These are phyloP conservation scores for Zoysia japonica DNA, from an alignment of 176 grass and related monocot species.

Conservation along the genomic window DNA sequence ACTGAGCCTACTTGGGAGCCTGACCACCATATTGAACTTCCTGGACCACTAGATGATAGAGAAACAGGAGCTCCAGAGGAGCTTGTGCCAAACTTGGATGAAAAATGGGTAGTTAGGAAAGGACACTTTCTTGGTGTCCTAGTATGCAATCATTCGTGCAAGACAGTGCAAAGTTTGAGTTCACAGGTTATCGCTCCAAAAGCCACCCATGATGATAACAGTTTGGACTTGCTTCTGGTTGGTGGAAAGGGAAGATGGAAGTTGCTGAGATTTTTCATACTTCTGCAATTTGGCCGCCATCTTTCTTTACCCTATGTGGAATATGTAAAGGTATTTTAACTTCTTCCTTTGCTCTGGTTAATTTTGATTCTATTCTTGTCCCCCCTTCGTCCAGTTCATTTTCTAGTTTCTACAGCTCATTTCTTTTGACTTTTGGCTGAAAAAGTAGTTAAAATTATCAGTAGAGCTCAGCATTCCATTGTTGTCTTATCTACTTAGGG, in stretches of 20 bases:
- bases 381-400: not conserved
- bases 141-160: slow-evolving; percentile 96
- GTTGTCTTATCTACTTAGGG: not conserved
- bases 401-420: not conserved
- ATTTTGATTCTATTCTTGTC: slow-evolving; percentile 16
- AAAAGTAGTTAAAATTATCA: not conserved
- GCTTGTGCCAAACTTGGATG: slow-evolving; percentile 92
- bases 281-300: slow-evolving; percentile 82
- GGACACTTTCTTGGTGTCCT: slow-evolving; percentile 90
- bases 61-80: slow-evolving; percentile 54
- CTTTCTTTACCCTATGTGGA: slow-evolving; percentile 94
- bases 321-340: slow-evolving; percentile 78
- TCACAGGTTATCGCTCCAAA: slow-evolving; percentile 88
- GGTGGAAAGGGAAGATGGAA: slow-evolving; percentile 83
- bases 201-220: slow-evolving; percentile 86
- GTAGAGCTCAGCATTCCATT: not conserved
- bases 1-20: slow-evolving; percentile 63
- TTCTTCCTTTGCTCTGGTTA: slow-evolving; percentile 26
- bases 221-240: slow-evolving; percentile 90
- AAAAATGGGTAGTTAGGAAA: slow-evolving; percentile 93
- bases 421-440: not conserved
- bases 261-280: slow-evolving; percentile 89
- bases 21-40: slow-evolving; percentile 69
- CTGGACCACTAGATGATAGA: slow-evolving; percentile 45
- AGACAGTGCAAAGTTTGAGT: slow-evolving; percentile 93